A percentile compares a stretch with the other conserved stretches of the same genome.
phyloP scores from a whole-genome alignment of 176 grass and related monocot species.

The barley (Hordeum vulgare) region MorexV3_pseudomolecules_assembly NC_058522.1:180342649-180343148 shows the following conservation, averaged over 20 bases:
- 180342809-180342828: no score
- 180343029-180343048: no score
- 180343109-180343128: no score
- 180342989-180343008: no score
- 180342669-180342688: background rate
- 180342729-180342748: background rate
- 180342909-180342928: background rate
- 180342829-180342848: background rate
- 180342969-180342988: no score
- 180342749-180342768: background rate
- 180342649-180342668: background rate
- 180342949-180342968: background rate
- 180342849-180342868: background rate
- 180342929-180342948: background rate
- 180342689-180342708: background rate
- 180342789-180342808: no score
- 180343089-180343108: no score
- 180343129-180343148: no score
- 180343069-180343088: no score
- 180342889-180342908: background rate
- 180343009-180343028: no score
- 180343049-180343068: no score
- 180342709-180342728: background rate
- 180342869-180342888: background rate
- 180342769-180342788: background rate